A percentile compares a stretch with the other conserved stretches of the same genome.
These are phyloP conservation scores for Hortiboletus campestris DNA, from an alignment of 768 basidiomycete genomes.

Conservation along the genomic window DNA sequence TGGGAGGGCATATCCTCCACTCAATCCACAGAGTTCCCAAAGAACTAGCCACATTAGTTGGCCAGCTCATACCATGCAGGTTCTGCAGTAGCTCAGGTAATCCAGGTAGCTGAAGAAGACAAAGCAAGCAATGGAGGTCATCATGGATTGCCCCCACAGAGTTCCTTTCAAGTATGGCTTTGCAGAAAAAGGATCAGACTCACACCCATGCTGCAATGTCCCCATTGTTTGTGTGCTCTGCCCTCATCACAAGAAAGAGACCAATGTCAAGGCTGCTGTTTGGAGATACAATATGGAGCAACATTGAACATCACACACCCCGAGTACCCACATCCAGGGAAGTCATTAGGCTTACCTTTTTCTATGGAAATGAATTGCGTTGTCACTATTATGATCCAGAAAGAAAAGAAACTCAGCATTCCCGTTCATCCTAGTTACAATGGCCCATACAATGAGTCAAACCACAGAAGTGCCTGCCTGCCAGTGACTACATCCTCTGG, in stretches of 20 bases:
- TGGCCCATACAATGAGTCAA: too few species aligned
- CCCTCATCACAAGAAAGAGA: not conserved
- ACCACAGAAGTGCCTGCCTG: not conserved
- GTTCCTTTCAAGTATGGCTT: not conserved
- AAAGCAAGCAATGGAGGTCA: not conserved
- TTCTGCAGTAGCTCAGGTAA: not conserved
- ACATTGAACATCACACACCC: too few species aligned
- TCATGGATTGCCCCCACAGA: not conserved
- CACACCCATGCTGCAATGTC: not conserved
- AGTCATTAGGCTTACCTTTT: too few species aligned
- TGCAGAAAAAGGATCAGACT: not conserved
- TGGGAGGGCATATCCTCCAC: too few species aligned
- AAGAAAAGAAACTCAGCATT: too few species aligned
- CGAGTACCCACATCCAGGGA: too few species aligned
- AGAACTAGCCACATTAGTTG: not conserved
- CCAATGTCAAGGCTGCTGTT: not conserved
- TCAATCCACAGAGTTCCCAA: too few species aligned
- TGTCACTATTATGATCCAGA: too few species aligned
- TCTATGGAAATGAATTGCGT: too few species aligned
- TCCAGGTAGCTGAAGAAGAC: not conserved
- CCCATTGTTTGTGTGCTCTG: not conserved
- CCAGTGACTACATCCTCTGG: not conserved
- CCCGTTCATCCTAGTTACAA: too few species aligned
- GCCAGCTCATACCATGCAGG: not conserved
- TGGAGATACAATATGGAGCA: slow-evolving; percentile 4